phyloP scores from a whole-genome alignment of 2,329 filamentous ascomycete genomes.

The Diplodia sapinea region DNA sequence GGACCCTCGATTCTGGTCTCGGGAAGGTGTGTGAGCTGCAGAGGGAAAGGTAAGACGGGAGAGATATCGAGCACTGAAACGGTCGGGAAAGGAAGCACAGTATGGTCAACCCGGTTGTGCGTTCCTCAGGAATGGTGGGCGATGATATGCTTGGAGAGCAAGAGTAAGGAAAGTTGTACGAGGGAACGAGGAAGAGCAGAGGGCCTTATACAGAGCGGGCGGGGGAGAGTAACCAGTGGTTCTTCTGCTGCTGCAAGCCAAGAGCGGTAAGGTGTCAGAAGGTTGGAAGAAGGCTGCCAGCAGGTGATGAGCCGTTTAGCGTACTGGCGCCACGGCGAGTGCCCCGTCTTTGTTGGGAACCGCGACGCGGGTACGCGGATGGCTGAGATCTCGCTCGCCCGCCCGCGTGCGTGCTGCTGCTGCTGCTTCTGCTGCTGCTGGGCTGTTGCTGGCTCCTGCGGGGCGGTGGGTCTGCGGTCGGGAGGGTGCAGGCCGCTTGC shows the following conservation, averaged over 20 bases:
- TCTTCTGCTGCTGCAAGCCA: neutral
- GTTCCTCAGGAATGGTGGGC: neutral
- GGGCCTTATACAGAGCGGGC: constrained; percentile 24
- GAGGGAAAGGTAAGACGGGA: neutral
- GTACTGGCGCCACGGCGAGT: constrained; percentile 20
- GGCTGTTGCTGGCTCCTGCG: constrained; percentile 3
- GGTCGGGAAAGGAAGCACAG: neutral
- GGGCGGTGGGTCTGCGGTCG: constrained; percentile 25
- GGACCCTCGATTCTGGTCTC: constrained; percentile 12
- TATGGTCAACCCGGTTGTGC: neutral
- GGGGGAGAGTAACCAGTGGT: neutral
- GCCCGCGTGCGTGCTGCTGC: constrained; percentile 7
- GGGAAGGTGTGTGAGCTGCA: neutral
- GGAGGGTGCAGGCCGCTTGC: constrained; percentile 18
- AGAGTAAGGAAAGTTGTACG: neutral
- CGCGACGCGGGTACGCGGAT: constrained; percentile 7
- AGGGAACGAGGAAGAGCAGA: constrained; percentile 8
- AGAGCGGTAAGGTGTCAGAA: neutral
- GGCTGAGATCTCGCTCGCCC: constrained; percentile 23
- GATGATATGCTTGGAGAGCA: neutral
- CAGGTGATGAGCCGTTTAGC: constrained; percentile 18
- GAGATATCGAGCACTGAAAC: neutral
- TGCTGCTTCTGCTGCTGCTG: neutral
- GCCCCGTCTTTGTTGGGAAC: constrained; percentile 25
- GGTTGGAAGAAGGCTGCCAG: constrained; percentile 14